Conservation (phyloP, 305 asterid species). For the Stenogyne calaminthoides region DNA sequence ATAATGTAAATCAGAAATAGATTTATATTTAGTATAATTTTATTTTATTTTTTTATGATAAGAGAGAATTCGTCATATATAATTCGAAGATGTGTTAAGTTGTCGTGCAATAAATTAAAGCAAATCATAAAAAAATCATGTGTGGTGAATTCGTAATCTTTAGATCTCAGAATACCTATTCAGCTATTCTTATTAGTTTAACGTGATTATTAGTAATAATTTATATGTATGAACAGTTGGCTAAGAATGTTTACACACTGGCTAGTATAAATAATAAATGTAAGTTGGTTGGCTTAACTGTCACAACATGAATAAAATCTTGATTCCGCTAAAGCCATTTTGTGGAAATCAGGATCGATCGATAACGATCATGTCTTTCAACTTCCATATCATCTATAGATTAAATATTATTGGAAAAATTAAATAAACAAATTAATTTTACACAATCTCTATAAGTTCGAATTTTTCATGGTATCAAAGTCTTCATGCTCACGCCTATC, state of each 20-base stretch:
- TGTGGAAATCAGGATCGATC: neutral
- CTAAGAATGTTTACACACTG: neutral
- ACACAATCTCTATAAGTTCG: no score
- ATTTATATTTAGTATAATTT: no score
- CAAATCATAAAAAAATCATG: no score
- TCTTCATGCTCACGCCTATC: no score
- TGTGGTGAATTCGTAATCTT: neutral
- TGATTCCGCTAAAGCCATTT: neutral
- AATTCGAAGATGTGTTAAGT: no score
- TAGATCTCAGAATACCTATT: neutral
- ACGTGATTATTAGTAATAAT: neutral
- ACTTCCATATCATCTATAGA: neutral
- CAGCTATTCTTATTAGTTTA: neutral
- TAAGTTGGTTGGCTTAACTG: conserved; percentile 7
- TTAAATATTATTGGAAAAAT: no score
- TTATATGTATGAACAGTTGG: neutral
- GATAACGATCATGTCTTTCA: neutral
- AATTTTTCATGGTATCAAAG: no score
- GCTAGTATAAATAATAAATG: neutral
- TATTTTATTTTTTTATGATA: no score
- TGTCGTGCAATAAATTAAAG: no score
- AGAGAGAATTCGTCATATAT: no score
- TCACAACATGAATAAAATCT: conserved; percentile 23
- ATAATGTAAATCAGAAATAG: no score
- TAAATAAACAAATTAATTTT: no score